These are phyloP conservation scores for Tolypocladium ovalisporum DNA, from an alignment of 2,329 filamentous ascomycete species.

Conservation along the genomic window DNA sequence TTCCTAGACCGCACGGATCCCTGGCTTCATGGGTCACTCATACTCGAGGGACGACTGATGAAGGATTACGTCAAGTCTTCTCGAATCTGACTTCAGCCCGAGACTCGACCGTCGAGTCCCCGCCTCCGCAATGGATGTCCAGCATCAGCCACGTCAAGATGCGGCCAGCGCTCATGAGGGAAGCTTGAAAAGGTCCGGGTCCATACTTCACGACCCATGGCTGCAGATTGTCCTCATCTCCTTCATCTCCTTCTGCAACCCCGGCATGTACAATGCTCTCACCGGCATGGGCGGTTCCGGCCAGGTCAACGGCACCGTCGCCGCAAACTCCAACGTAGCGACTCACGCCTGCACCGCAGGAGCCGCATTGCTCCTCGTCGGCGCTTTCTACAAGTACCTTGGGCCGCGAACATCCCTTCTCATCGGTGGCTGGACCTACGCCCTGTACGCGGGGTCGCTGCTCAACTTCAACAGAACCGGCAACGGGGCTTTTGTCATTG, in stretches of 20 bases:
- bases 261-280: slow-evolving; percentile 37
- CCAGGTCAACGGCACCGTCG: slow-evolving; percentile 32
- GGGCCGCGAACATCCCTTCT: slow-evolving; percentile 30
- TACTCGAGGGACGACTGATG: no score
- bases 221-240: slow-evolving; percentile 35
- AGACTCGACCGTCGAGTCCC: no score
- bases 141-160: background rate
- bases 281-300: slow-evolving; percentile 32
- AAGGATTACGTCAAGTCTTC: no score
- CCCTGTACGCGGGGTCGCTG: slow-evolving; percentile 30
- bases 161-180: background rate
- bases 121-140: background rate
- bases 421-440: slow-evolving; percentile 33
- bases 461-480: slow-evolving; percentile 28
- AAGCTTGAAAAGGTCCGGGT: background rate
- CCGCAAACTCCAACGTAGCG: slow-evolving; percentile 33
- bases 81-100: no score
- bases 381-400: slow-evolving; percentile 29
- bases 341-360: slow-evolving; percentile 28
- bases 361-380: slow-evolving; percentile 30
- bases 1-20: no score
- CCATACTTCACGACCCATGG: slow-evolving; percentile 23
- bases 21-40: no score
- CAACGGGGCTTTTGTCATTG: slow-evolving; percentile 33
- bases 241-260: slow-evolving; percentile 37